Evolutionary conservation across 1,139 yeast genomes (phyloP), one percentile per base, ranked within the genome.

Genomic region (Entelexis sorbosivorans): DNA sequence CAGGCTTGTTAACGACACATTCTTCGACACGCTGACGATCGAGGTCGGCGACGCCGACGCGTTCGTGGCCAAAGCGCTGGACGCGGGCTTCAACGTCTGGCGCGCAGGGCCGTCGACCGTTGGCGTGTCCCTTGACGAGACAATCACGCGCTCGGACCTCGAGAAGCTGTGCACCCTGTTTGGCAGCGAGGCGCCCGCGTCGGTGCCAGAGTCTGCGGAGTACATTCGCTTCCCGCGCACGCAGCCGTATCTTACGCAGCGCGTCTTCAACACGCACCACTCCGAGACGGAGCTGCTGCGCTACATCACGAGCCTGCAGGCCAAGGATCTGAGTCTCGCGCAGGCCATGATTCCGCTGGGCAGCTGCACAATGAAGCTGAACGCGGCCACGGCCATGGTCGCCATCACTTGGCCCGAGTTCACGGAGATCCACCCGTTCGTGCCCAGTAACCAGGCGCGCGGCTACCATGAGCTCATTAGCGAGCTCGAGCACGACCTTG

Each of bases 271-370:
- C 70, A 71, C 78, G 34, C 82, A 91, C 68, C 97, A 87, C 66
- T 82, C 95, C 3, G 98, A 91, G 70, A 91, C 98, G 29, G 81
- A 95, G 53, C 82, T 91, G 83, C 76, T 91, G 61, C 79, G 98
- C 66, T 91, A 91, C 70, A 73, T 91, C 63, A 93, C 87, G 65
- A 76, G 78, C 58, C 73, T 91, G 56, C 97, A 91, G 70, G 73
- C 81, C 55, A 87, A 84, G 69, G 98, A 91, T 70, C 73, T 91
- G 59, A 89, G 97, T 0, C 74, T 91, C 57, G 96, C 97, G 28
- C 85, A 88, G 65, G 85, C 96, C 14, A 91, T 91, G 98, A 91
- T 91, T 58, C 94, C 97, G 39, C 76, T 91, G 59, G 98, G 98
- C 34, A 87, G 96, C 10, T 91, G 98, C 73, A 91, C 98, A 34